Evolutionary conservation across 2,329 filamentous ascomycete species (phyloP).

Genomic region (Truncatella angustata): DNA sequence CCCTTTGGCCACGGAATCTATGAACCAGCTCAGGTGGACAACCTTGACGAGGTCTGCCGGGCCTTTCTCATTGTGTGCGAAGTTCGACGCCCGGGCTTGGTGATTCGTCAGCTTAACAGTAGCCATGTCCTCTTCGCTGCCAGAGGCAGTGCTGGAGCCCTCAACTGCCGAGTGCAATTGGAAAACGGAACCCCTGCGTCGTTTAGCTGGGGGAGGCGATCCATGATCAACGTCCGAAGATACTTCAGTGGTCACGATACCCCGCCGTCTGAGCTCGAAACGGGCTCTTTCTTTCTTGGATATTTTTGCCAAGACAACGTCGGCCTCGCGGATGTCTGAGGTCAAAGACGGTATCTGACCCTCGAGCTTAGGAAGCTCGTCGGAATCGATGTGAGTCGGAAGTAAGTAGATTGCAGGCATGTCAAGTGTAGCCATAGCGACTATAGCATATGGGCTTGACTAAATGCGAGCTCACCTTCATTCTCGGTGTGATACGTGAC

Average conservation of each 20-base stretch:
- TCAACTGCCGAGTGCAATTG: conserved; percentile 6
- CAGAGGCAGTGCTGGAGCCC: conserved; percentile 28
- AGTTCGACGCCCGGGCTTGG: conserved; percentile 17
- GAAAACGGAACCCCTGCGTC: conserved; percentile 36
- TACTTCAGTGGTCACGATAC: conserved; percentile 56
- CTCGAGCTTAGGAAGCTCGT: conserved; percentile 64
- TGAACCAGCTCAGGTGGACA: conserved; percentile 59
- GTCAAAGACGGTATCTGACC: conserved; percentile 65
- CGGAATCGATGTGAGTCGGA: conserved; percentile 62
- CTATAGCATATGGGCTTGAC: no score
- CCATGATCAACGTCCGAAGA: background rate
- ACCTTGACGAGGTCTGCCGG: conserved; percentile 41
- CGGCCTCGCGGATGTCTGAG: conserved; percentile 69
- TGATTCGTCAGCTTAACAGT: conserved; percentile 3
- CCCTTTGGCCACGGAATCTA: conserved; percentile 46
- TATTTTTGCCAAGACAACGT: conserved; percentile 73
- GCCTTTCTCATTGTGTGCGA: conserved; percentile 8
- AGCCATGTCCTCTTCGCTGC: conserved; percentile 15
- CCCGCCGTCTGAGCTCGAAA: conserved; percentile 72
- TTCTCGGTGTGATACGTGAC: no score
- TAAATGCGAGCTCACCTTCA: no score
- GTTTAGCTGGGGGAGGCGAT: conserved; percentile 22
- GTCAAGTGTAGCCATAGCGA: conserved; percentile 25
- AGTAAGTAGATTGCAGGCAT: conserved; percentile 73
- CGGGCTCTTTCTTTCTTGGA: conserved; percentile 66